Base-by-base conservation (phyloP, 345 rosid genomes). In the Linum usitatissimum region DNA sequence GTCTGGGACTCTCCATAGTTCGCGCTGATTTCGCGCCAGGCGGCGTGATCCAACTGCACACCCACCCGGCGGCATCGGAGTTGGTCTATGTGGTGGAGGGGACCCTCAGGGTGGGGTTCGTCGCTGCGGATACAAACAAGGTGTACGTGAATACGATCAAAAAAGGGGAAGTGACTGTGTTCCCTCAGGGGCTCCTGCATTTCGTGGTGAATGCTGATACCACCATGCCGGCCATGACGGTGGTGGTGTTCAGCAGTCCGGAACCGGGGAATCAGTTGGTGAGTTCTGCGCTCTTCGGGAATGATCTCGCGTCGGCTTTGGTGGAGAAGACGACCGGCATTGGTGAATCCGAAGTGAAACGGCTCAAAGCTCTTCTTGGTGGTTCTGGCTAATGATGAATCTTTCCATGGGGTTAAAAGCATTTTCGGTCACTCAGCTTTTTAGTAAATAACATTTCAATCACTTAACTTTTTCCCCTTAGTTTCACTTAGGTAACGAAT, bases 31-130 rank as follows among this genome's bases (percentile, higher is more conserved):
- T 23, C 6, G 61, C 9, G 18, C 61, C 61, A 0, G 61, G 40
- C 6, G 61, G 61, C 39, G 36, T 15, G 18, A 23, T 58, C 39
- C 61, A 38, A n/a, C 9, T 58, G 17, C 61, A 58, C 39, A 58
- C 38, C 39, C 61, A 58, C 39, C 61, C 61, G 38, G 61, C 61
- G 2, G 61, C 38, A 5, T 8, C 36, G 7, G 61, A 58, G 61
- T 28, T 58, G 14, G 17, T 58, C 12, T 55, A 18, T 30, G 28
- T 55, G 59, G 30, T 14, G 1, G 59, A 55, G 28, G 59, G 59
- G 6, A 14, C 59, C 6, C 4, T 55, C 5, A 55, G 30, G 21
- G 59, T 18, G 7, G 59, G 59, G 59, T 55, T 55, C 59, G 6
- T 55, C 30, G 17, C 59, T 10, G 8, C 23, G 21, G 9, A 23